Base-by-base conservation (phyloP, 345 rosid species). In the Corymbia maculata region DNA sequence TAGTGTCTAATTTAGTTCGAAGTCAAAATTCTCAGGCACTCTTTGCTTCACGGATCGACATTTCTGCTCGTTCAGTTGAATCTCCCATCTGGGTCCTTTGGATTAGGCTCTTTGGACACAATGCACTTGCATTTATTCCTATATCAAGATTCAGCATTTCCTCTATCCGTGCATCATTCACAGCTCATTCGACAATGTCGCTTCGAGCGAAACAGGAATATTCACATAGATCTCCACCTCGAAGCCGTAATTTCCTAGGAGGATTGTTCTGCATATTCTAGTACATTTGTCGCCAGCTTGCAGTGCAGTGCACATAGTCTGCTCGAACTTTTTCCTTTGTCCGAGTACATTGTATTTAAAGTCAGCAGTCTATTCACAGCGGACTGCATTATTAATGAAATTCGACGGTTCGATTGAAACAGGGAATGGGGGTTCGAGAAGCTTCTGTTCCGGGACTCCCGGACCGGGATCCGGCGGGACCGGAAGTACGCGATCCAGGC, bases 351-450 rank as follows among this genome's bases (percentile, higher is more conserved):
- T 19, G 49, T 6, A 75, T 26, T 42, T 36, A 17, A 36, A 75
- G 9, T 75, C 49, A 4, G 49, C 9, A 17, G 26, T 9, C 82
- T 19, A 11, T 75, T 10, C 49, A 10, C 82, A 10, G 82, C 13
- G 28, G 19, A 19, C 8, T 75, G 2, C 36, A 10, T 4, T 75
- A 19, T 42, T 44, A 19, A n/a, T 14, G 15, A n/a, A 30, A 5
- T 79, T 70, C 12, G 66, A 55, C 50, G 55, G 15, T 15, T 85
- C 49, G 52, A 47, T 47, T 80, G 84, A 42, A 61, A 22, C 92
- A 97, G 99, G 96, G 92, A 95, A 94, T 96, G 99, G 99, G 99
- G 97, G 89, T 93, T 97, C 89, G 98, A 97, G 94, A 96, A 97
- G 93, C 94, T 97, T 9, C 57, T 97, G 14, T 95, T 94, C 92